Percentiles rank a stretch among this genome's conserved stretches.
phyloP scores from a whole-genome alignment of 169 alveolate genomes.

The Plasmodium vinckei region DNA sequence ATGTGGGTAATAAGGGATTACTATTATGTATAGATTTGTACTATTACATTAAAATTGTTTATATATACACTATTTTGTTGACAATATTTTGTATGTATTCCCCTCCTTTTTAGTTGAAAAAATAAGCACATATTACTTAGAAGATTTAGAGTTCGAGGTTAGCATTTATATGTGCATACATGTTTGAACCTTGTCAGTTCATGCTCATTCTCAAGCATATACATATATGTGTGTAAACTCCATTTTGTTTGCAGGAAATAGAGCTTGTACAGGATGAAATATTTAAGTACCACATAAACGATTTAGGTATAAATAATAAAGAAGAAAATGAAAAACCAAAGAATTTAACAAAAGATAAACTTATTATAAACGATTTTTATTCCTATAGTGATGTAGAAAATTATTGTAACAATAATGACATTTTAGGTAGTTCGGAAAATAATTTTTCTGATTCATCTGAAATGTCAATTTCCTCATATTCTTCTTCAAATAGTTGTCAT shows the following conservation, averaged over 20 bases:
- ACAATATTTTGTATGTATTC: not conserved
- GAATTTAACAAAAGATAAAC: not conserved
- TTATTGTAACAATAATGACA: not conserved
- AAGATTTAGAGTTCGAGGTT: conserved; percentile 19
- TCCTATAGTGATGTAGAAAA: conserved; percentile 23
- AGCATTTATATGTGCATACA: not conserved
- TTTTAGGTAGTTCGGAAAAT: not conserved
- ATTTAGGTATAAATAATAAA: conserved; percentile 8
- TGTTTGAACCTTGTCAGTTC: not conserved
- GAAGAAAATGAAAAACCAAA: not conserved
- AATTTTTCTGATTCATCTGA: not conserved
- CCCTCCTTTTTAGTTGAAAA: conserved; percentile 36
- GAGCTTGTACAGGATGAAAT: conserved; percentile 16
- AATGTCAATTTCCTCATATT: not conserved
- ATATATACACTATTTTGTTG: not conserved
- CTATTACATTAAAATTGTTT: not conserved
- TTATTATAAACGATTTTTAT: not conserved
- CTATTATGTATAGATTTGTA: not conserved
- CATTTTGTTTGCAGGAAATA: conserved; percentile 21
- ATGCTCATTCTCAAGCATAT: not conserved
- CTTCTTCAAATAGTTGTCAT: not conserved
- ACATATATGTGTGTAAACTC: not conserved
- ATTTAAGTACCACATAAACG: conserved; percentile 17
- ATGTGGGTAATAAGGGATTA: not conserved
- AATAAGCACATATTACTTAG: conserved; percentile 51